phyloP scores from a whole-genome alignment of 2,329 filamentous ascomycete species.

The Tolypocladium ovalisporum region DNA sequence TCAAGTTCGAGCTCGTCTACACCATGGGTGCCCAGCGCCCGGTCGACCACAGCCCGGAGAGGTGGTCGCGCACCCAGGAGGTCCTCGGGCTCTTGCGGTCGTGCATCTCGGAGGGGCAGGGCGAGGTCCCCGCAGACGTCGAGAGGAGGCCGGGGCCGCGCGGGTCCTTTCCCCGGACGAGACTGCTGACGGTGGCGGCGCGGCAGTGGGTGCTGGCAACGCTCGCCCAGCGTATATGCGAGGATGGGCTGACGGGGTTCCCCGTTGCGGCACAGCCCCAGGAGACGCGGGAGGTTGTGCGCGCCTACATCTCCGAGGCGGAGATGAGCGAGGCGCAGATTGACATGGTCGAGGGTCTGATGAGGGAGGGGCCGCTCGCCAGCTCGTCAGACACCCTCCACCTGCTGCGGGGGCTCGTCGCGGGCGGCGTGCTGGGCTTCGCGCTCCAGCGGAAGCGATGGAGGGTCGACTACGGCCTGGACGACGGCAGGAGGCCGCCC shows the following conservation, averaged over 20 bases:
- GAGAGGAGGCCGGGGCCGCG: too few relatives aligned
- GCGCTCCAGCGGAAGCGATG: conserved; percentile 47
- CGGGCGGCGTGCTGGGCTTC: conserved; percentile 41
- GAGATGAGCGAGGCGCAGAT: conserved; percentile 18
- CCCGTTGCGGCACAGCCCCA: conserved; percentile 25
- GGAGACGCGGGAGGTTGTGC: conserved; percentile 18
- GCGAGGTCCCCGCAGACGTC: too few relatives aligned
- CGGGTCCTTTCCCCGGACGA: too few relatives aligned
- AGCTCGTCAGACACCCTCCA: conserved; percentile 24
- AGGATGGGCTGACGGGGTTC: conserved; percentile 28
- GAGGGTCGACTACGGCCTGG: conserved; percentile 53
- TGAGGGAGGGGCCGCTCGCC: conserved; percentile 21
- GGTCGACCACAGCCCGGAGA: conserved; percentile 1
- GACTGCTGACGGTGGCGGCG: too few relatives aligned
- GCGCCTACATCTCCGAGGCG: conserved; percentile 31
- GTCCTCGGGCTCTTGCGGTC: background rate
- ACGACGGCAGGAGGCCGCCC: conserved; percentile 18
- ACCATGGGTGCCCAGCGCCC: too few relatives aligned
- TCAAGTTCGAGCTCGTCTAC: too few relatives aligned
- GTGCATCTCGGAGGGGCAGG: conserved; percentile 26
- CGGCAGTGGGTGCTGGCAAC: too few relatives aligned
- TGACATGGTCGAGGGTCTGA: conserved; percentile 17
- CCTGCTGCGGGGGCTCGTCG: conserved; percentile 44
- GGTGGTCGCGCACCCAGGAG: conserved; percentile 2
- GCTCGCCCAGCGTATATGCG: conserved; percentile 17